Percentiles rank a stretch among this genome's conserved stretches.
Evolutionary conservation across 1,284 basidiomycete genomes (phyloP).

Genomic region (Cryptococcus sp.): DNA sequence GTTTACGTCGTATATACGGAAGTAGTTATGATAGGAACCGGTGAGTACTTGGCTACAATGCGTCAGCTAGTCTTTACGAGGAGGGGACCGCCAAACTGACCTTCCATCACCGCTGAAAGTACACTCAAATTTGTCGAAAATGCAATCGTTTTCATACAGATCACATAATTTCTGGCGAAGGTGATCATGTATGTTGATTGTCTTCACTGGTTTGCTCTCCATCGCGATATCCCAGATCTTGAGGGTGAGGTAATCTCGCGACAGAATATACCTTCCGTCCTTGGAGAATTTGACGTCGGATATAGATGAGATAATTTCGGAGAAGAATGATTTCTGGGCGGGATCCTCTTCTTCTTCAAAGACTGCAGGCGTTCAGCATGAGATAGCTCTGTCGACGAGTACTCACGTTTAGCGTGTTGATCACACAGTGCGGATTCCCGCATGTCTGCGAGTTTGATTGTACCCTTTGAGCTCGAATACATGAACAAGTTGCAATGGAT

Average conservation of each 20-base stretch:
- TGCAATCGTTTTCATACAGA: conserved; percentile 99
- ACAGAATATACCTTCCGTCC: conserved; percentile 94
- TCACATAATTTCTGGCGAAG: conserved; percentile 96
- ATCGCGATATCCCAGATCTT: conserved; percentile 99
- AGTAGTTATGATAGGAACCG: conserved; percentile 99
- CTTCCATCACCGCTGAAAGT: conserved; percentile 92
- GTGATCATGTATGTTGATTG: conserved; percentile 98
- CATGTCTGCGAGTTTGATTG: conserved; percentile 99
- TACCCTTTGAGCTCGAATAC: conserved; percentile 99
- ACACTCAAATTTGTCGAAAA: conserved; percentile 99
- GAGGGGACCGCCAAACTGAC: conserved; percentile 54
- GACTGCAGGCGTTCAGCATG: conserved; percentile 53
- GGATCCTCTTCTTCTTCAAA: conserved; percentile 99
- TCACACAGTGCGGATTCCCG: conserved; percentile 96
- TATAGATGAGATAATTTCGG: conserved; percentile 99
- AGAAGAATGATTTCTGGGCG: conserved; percentile 96
- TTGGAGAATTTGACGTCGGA: conserved; percentile 99
- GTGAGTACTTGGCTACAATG: conserved; percentile 77
- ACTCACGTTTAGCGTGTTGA: conserved; percentile 88
- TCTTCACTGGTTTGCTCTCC: conserved; percentile 94
- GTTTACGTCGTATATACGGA: conserved; percentile 97
- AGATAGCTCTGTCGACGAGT: not conserved
- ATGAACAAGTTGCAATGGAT: conserved; percentile 97
- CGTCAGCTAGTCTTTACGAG: conserved; percentile 3
- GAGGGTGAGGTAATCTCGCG: conserved; percentile 93